Conservation (phyloP, 179 eudicot genomes). For the Beta lomatogona region DNA sequence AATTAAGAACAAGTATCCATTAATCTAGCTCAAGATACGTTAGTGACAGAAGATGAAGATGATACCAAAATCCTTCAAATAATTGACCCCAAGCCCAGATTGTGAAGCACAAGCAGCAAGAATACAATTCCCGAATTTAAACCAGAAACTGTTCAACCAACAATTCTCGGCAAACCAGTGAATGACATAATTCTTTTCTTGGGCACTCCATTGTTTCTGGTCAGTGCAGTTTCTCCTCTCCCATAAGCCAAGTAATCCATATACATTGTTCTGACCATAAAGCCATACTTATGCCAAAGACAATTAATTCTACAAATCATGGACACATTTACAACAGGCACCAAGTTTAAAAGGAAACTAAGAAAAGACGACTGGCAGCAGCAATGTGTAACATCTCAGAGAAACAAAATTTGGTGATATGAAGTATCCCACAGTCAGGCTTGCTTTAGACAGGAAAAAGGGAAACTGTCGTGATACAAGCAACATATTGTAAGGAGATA, state of each 20-base stretch:
- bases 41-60: not conserved
- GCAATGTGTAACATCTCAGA: not conserved
- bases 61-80: slow-evolving; percentile 1
- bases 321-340: slow-evolving; percentile 1
- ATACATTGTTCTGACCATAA: not conserved
- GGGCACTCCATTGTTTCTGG: not conserved
- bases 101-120: not conserved
- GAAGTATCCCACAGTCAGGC: not conserved
- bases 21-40: not conserved
- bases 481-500: not conserved
- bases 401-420: not conserved
- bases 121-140: not conserved
- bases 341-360: not conserved
- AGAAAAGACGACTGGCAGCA: not conserved
- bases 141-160: not conserved
- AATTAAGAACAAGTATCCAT: not conserved
- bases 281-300: slow-evolving; percentile 3
- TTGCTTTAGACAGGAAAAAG: not conserved
- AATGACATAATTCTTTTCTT: not conserved
- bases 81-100: not conserved
- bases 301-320: not conserved
- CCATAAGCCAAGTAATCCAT: not conserved
- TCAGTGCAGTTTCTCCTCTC: not conserved
- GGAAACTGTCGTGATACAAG: not conserved
- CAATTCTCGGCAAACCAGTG: not conserved